phyloP scores from a whole-genome alignment of 1,284 basidiomycete species.

The Cryptococcus hybrid region DNA sequence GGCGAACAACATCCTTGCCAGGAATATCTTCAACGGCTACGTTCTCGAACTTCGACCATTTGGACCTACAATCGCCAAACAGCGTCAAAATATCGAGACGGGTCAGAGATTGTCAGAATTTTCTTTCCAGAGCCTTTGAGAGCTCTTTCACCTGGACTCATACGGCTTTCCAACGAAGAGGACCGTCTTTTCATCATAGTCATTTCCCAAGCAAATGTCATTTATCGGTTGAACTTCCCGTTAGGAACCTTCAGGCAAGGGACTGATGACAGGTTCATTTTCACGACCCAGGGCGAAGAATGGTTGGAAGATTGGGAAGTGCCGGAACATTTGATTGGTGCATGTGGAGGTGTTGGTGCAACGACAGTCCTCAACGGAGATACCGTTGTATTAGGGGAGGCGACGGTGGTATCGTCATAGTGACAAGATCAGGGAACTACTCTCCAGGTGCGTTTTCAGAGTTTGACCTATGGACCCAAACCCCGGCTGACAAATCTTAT shows the following conservation, averaged over 20 bases:
- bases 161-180: conserved; percentile 59
- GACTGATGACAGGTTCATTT: conserved; percentile 25
- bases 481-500: not conserved
- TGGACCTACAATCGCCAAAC: conserved; percentile 42
- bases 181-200: conserved; percentile 68
- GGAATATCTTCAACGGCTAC: conserved; percentile 70
- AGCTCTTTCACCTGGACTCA: conserved; percentile 49
- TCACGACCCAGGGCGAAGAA: conserved; percentile 31
- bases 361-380: conserved; percentile 69
- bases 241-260: conserved; percentile 18
- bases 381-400: conserved; percentile 64
- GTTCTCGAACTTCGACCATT: conserved; percentile 74
- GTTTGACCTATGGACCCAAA: not conserved
- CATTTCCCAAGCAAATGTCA: conserved; percentile 64
- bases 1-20: conserved; percentile 66
- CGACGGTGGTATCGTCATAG: conserved; percentile 68
- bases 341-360: conserved; percentile 43
- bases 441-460: conserved; percentile 17
- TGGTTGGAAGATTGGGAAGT: conserved; percentile 44
- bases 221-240: conserved; percentile 74
- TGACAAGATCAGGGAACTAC: conserved; percentile 53
- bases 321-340: conserved; percentile 26
- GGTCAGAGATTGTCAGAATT: conserved; percentile 62
- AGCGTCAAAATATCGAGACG: conserved; percentile 47
- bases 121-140: conserved; percentile 72